phyloP scores from a whole-genome alignment of 352 stramenopile species.

The Aphanomyces invadans region DNA sequence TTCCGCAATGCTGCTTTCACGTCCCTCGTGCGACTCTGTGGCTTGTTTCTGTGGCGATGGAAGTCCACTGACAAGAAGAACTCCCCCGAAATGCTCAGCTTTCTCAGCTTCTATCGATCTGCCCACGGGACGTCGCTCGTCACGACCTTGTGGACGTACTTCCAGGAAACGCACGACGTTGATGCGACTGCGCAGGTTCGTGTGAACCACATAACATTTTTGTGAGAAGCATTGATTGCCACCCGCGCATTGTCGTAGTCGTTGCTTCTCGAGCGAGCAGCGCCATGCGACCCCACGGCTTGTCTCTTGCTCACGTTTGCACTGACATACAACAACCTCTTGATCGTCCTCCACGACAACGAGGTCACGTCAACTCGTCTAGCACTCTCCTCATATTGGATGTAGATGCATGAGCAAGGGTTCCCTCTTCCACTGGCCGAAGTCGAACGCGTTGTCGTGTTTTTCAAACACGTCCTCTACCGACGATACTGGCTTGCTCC shows the following conservation, averaged over 20 bases:
- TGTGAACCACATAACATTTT: no score
- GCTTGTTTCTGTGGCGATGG: constrained; percentile 56
- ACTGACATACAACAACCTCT: constrained; percentile 51
- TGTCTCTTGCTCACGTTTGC: constrained; percentile 49
- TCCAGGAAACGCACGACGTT: constrained; percentile 48
- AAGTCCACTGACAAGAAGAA: constrained; percentile 33
- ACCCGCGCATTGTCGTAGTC: constrained; percentile 28
- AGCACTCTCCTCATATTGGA: no score
- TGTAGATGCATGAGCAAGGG: constrained; percentile 58
- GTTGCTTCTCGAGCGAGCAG: constrained; percentile 37
- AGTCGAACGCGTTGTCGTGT: constrained; percentile 50
- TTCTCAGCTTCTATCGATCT: constrained; percentile 46
- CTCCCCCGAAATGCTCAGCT: constrained; percentile 45
- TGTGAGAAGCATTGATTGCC: no score
- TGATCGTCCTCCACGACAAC: constrained; percentile 59
- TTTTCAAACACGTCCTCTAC: constrained; percentile 50
- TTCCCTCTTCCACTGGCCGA: constrained; percentile 59
- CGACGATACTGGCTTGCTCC: constrained; percentile 46
- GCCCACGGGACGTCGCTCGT: constrained; percentile 34
- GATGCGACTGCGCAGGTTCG: constrained; percentile 43
- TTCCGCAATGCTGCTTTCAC: constrained; percentile 44
- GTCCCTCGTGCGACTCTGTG: constrained; percentile 36
- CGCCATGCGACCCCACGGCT: constrained; percentile 37
- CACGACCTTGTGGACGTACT: constrained; percentile 47
- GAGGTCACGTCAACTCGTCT: no score